These are phyloP conservation scores for Barnettozyma salicaria DNA, from an alignment of 805 yeast species.

Conservation along the genomic window DNA sequence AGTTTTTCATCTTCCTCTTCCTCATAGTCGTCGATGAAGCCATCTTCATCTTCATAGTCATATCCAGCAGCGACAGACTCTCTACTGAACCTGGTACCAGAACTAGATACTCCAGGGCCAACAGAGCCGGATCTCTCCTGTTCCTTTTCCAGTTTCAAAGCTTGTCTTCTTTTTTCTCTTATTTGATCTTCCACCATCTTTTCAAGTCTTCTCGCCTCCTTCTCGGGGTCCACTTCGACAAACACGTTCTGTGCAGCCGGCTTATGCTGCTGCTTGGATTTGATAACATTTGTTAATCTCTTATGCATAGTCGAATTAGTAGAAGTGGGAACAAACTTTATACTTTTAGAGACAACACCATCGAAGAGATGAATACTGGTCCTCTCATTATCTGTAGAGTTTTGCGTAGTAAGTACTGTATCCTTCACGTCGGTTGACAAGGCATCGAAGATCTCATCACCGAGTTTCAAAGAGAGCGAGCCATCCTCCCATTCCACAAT, in stretches of 20 bases:
- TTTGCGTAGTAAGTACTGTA: constrained; percentile 60
- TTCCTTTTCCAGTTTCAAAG: constrained; percentile 44
- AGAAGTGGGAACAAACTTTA: constrained; percentile 84
- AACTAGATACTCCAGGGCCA: constrained; percentile 6
- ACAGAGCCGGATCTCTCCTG: constrained; percentile 51
- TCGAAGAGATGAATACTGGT: constrained; percentile 33
- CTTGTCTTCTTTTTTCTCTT: constrained; percentile 61
- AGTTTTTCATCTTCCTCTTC: constrained; percentile 45
- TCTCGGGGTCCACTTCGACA: constrained; percentile 57
- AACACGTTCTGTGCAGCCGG: constrained; percentile 35
- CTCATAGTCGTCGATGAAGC: constrained; percentile 40
- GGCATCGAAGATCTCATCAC: constrained; percentile 82
- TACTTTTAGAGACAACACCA: constrained; percentile 53
- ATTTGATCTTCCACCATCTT: constrained; percentile 58
- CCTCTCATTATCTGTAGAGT: background rate
- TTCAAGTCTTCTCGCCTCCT: constrained; percentile 60
- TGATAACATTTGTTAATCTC: constrained; percentile 66
- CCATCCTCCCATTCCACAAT: constrained; percentile 96
- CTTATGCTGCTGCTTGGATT: constrained; percentile 30
- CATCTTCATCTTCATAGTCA: constrained; percentile 30
- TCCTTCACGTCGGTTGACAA: constrained; percentile 59
- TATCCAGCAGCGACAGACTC: constrained; percentile 29
- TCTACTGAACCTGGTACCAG: constrained; percentile 22
- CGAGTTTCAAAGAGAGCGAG: constrained; percentile 74
- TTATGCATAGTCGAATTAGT: constrained; percentile 81